These are phyloP conservation scores for Gossypium stocksii DNA, from an alignment of 345 rosid genomes.

Conservation along the genomic window DNA sequence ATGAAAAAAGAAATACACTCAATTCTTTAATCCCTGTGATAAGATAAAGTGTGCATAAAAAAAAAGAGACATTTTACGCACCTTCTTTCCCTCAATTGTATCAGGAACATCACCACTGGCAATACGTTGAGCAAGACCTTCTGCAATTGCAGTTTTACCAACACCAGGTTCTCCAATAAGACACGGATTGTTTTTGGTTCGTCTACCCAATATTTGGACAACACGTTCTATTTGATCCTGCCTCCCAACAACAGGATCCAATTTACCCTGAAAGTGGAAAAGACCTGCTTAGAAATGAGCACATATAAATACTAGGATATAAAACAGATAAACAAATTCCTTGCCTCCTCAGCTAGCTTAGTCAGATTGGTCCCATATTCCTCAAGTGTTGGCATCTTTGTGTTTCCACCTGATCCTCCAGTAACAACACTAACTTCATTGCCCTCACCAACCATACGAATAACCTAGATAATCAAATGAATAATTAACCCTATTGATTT, in stretches of 20 bases:
- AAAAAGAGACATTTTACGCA: slow-evolving; percentile 12
- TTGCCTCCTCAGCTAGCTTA: slow-evolving; percentile 94
- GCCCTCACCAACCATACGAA: slow-evolving; percentile 98
- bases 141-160: slow-evolving; percentile 99
- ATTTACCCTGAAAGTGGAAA: slow-evolving; percentile 61
- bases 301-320: neutral
- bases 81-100: slow-evolving; percentile 97
- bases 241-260: slow-evolving; percentile 99
- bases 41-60: neutral
- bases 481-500: neutral
- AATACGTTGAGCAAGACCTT: slow-evolving; percentile 97
- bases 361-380: slow-evolving; percentile 98
- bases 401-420: slow-evolving; percentile 71
- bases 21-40: neutral
- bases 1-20: neutral
- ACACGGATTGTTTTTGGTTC: slow-evolving; percentile 97
- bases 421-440: slow-evolving; percentile 72
- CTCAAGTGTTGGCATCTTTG: slow-evolving; percentile 98
- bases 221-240: slow-evolving; percentile 95
- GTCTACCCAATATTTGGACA: slow-evolving; percentile 88
- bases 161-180: slow-evolving; percentile 99
- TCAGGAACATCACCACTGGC: slow-evolving; percentile 95
- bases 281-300: neutral
- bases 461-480: slow-evolving; percentile 50
- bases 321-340: slow-evolving; percentile 7